Base-by-base conservation (phyloP, 768 basidiomycete species). In the Podaxis rugospora region DNA sequence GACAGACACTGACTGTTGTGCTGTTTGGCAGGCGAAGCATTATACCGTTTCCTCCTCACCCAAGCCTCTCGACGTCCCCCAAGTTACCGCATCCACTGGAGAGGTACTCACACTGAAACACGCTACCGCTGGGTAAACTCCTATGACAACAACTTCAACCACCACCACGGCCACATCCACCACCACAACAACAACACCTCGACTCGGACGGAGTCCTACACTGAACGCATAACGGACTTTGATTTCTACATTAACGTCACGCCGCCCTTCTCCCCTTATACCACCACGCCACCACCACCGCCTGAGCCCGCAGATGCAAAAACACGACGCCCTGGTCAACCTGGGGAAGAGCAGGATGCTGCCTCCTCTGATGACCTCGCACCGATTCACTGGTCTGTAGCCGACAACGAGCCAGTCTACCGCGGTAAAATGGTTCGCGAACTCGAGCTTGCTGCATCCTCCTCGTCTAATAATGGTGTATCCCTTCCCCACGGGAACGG, bases 11-110 rank as follows among this genome's bases (percentile, higher is more conserved):
- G 25, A 16, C 23, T n/a, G 32, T 21, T 49, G 18, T 42, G 6
- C 44, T 47, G 21, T n/a, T 3, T 52, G 5, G n/a, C 51, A 72
- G 71, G 71, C 49, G 87, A 88, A 66, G 85, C 86, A 0, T 78
- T 92, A 23, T 90, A 89, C 69, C 83, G 88, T 59, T 93, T 90
- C 71, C 74, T 93, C 16, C 80, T 90, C 23, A 77, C 78, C 3
- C 83, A 87, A 55, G 78, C 86, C 1, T 69, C 66, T 35, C 71
- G 65, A 2, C 57, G 65, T 39, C 75, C 73, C 1, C 88, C 87
- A 4, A 70, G 61, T 21, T 74, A 81, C 62, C 70, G 73, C 37
- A 67, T 89, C 4, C 80, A 77, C 46, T 79, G 80, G 63, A 72
- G 72, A 14, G 89, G 89, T 9, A 77, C 78, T 0, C 89, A 89